Conservation (phyloP, 768 basidiomycete species). For the Pulveroboletus sp. region DNA sequence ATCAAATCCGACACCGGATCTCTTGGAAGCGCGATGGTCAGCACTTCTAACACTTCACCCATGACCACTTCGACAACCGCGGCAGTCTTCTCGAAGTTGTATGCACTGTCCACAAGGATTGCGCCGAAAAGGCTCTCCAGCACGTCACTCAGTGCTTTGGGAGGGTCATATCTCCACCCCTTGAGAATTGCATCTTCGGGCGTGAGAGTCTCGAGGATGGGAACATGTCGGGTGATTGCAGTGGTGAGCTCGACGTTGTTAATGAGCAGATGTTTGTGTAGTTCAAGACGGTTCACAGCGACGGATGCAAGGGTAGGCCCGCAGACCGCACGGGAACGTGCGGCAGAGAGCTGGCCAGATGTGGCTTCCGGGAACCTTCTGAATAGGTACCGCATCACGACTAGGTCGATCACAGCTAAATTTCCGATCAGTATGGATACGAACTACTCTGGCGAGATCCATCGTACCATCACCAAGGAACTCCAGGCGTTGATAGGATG, state of each 20-base stretch:
- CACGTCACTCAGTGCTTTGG: conserved; percentile 81
- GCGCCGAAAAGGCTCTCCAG: conserved; percentile 85
- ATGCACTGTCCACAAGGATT: conserved; percentile 74
- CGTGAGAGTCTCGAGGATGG: conserved; percentile 52
- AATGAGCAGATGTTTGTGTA: conserved; percentile 69
- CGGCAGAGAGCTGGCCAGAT: conserved; percentile 72
- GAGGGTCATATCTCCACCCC: conserved; percentile 82
- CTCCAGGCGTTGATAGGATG: conserved; percentile 83
- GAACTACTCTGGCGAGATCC: not conserved
- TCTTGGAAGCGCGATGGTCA: conserved; percentile 55
- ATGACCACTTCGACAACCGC: conserved; percentile 59
- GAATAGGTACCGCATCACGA: conserved; percentile 68
- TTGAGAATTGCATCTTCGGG: conserved; percentile 59
- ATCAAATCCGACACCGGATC: conserved; percentile 74
- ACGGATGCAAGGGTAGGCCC: conserved; percentile 67
- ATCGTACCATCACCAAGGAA: conserved; percentile 84
- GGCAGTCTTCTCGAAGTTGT: conserved; percentile 65
- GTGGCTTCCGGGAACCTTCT: conserved; percentile 65
- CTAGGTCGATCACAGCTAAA: conserved; percentile 66
- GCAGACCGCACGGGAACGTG: conserved; percentile 69
- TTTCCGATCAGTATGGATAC: conserved; percentile 7
- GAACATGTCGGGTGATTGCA: conserved; percentile 59
- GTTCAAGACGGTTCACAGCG: conserved; percentile 55
- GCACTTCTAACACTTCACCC: conserved; percentile 57
- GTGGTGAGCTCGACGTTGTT: conserved; percentile 64